These are phyloP conservation scores for Nevesoporus exiguus DNA, from an alignment of 768 basidiomycete species.

Conservation along the genomic window DNA sequence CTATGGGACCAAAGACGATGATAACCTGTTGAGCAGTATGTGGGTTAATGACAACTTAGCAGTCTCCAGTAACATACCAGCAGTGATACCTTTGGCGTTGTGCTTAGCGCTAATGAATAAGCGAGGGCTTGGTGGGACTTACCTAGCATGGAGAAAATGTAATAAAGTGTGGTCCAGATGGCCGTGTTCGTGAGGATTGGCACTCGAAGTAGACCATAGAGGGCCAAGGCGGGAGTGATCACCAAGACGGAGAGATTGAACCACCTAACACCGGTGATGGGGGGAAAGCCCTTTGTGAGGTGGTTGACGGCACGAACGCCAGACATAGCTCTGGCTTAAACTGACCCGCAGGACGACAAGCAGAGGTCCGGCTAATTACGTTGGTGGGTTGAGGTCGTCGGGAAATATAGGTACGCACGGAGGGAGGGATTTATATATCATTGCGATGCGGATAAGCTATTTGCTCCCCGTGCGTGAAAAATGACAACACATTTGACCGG, in stretches of 20 bases:
- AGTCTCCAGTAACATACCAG: slow-evolving; percentile 32
- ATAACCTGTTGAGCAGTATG: slow-evolving; percentile 47
- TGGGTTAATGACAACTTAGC: neutral
- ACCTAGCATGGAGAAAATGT: slow-evolving; percentile 87
- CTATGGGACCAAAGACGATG: slow-evolving; percentile 87
- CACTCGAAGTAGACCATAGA: slow-evolving; percentile 62
- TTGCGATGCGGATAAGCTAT: slow-evolving; percentile 21
- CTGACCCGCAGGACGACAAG: slow-evolving; percentile 3
- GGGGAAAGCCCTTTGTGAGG: slow-evolving; percentile 38
- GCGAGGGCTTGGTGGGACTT: slow-evolving; percentile 16
- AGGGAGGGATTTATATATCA: slow-evolving; percentile 26
- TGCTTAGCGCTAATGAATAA: slow-evolving; percentile 15
- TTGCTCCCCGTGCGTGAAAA: slow-evolving; percentile 15
- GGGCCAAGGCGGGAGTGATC: slow-evolving; percentile 64
- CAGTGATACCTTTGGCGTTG: slow-evolving; percentile 44
- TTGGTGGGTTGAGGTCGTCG: slow-evolving; percentile 11
- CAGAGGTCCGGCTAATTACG: neutral
- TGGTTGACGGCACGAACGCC: slow-evolving; percentile 5
- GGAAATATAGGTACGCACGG: slow-evolving; percentile 15
- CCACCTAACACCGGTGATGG: slow-evolving; percentile 61
- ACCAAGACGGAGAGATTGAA: slow-evolving; percentile 72
- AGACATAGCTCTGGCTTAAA: slow-evolving; percentile 10
- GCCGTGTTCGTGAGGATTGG: slow-evolving; percentile 48
- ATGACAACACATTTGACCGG: slow-evolving; percentile 19
- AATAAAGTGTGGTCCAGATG: slow-evolving; percentile 65